Conservation (phyloP, 352 stramenopile species). For the Pythium plurisporium region DNA sequence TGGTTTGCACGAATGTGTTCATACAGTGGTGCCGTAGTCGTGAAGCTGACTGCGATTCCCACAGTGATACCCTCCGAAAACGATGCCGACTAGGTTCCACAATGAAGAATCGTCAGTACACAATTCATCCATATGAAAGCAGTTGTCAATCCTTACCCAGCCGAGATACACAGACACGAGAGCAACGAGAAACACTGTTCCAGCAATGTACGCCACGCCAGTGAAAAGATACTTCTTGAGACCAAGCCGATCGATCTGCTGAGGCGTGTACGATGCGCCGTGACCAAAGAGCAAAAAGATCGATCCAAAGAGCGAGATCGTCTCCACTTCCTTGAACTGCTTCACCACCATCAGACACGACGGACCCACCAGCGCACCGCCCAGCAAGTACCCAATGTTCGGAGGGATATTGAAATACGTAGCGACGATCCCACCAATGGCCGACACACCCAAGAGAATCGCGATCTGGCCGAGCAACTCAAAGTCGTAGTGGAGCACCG, state of each 20-base stretch:
- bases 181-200: constrained; percentile 66
- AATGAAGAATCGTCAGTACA: neutral
- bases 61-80: constrained; percentile 76
- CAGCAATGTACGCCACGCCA: constrained; percentile 67
- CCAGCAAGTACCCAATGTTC: constrained; percentile 90
- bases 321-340: constrained; percentile 91
- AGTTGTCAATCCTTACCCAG: constrained; percentile 27
- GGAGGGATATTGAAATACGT: constrained; percentile 86
- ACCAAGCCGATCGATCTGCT: constrained; percentile 50
- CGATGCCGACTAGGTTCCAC: constrained; percentile 39
- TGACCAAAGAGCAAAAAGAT: constrained; percentile 93
- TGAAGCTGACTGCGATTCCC: constrained; percentile 76
- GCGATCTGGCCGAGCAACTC: constrained; percentile 81
- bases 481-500: constrained; percentile 86
- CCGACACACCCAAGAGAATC: constrained; percentile 71
- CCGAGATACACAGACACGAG: constrained; percentile 67
- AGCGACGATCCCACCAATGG: constrained; percentile 86
- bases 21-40: constrained; percentile 74
- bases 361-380: constrained; percentile 86
- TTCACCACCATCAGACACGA: constrained; percentile 83
- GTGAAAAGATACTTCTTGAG: constrained; percentile 72
- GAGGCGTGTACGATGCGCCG: constrained; percentile 65
- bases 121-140: neutral
- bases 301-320: constrained; percentile 91
- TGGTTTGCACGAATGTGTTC: constrained; percentile 78